Evolutionary conservation across 768 basidiomycete genomes (phyloP).

Genomic region (Strobilomyces dryophilus): DNA sequence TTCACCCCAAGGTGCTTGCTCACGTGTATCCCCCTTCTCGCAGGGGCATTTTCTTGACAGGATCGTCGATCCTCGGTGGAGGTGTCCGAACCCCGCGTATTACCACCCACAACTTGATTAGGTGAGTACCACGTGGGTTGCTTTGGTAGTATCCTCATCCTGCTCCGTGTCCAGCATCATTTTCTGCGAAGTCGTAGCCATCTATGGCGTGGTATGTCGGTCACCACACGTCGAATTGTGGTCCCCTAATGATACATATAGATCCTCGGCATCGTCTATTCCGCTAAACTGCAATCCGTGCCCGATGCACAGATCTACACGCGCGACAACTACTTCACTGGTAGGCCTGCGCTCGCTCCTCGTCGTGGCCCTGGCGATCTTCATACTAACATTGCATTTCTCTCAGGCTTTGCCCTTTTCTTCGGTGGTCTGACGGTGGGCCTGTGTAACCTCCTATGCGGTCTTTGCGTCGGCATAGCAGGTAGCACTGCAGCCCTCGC

Average conservation of each 20-base stretch:
- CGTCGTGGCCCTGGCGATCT: background rate
- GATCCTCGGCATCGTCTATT: conserved; percentile 98
- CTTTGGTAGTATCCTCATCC: background rate
- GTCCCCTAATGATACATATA: conserved; percentile 21
- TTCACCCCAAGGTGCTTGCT: background rate
- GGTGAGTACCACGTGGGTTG: conserved; percentile 39
- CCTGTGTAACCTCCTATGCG: conserved; percentile 90
- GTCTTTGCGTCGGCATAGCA: conserved; percentile 89
- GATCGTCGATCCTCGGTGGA: conserved; percentile 94
- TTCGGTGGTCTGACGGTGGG: conserved; percentile 97
- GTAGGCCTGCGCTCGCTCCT: conserved; percentile 31
- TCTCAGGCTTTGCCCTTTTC: conserved; percentile 83
- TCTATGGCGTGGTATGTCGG: conserved; percentile 84
- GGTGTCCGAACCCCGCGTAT: conserved; percentile 93
- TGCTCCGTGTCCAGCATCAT: conserved; percentile 64
- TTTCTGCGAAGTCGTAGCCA: conserved; percentile 99
- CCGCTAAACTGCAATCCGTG: conserved; percentile 65
- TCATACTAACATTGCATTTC: background rate
- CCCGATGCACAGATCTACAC: conserved; percentile 74
- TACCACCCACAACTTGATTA: conserved; percentile 95
- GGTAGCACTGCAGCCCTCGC: conserved; percentile 94
- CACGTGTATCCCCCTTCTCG: background rate
- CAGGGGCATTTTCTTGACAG: conserved; percentile 98
- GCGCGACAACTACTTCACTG: conserved; percentile 88
- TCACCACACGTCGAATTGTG: background rate